Evolutionary conservation across 768 basidiomycete genomes (phyloP), one percentile per base, ranked within the genome.

Genomic region (Tylopilus vinaceipallidus): DNA sequence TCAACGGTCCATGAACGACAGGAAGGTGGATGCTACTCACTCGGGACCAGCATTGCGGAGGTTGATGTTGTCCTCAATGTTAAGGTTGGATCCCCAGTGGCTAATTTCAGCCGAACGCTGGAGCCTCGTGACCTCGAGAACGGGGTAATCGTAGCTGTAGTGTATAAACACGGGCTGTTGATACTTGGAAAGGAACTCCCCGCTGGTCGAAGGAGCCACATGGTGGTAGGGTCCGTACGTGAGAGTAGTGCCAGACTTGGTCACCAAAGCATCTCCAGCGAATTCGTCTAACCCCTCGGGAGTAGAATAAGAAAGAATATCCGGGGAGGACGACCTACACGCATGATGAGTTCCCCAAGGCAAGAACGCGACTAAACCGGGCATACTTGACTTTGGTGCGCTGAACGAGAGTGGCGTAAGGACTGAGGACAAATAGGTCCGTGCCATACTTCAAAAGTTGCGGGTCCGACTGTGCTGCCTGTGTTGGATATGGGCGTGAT

Each of bases 51-150:
- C 87, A 63, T 99, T 99, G 66, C 80, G 78, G n/a, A 99, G 72
- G 49, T 78, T 65, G 52, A 97, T 82, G 29, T 89, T 80, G 70
- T 99, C 94, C 66, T 98, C 83, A 26, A 95, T 86, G 62, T 98
- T 97, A 32, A 99, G 66, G 67, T 97, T 97, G 35, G 84, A 82
- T 29, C 95, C 95, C 97, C 95, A 98, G 64, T 98, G 95, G 56
- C 93, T 95, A 55, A 99, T 84, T 71, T 99, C 95, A 2, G 86
- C 92, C 0, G 77, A 61, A 42, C 97, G 84, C 52, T 81, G 77
- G 27, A 97, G 78, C 36, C 75, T 83, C 27, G 74, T 76, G 44
- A 98, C 73, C 55, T 91, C 83, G 20, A 94, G 64, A 36, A 97
- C 81, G 0, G 95, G 91, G 51, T 84, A 75, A n/a, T 86, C 88